phyloP scores from a whole-genome alignment of 2,329 filamentous ascomycete genomes.

The Tolypocladium guangdongense region DNA sequence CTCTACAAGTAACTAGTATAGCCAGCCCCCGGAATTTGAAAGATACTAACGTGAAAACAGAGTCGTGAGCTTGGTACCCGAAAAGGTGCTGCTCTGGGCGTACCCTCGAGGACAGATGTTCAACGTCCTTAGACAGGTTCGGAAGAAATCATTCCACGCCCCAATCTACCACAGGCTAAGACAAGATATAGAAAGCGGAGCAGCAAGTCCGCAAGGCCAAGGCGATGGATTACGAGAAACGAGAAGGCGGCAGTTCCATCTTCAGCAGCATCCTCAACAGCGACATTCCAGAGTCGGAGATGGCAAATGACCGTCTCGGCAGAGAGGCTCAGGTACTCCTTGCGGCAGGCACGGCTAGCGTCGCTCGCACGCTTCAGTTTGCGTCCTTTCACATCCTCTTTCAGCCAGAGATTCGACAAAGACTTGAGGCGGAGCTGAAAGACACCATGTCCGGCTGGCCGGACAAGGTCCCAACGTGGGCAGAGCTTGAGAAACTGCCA shows the following conservation, averaged over 20 bases:
- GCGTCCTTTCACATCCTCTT: neutral
- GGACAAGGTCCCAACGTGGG: neutral
- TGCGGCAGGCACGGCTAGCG: neutral
- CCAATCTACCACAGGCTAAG: neutral
- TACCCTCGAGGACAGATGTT: neutral
- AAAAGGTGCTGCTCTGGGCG: neutral
- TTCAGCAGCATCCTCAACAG: neutral
- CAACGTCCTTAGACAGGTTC: neutral
- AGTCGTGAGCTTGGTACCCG: neutral
- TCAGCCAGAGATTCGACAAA: neutral
- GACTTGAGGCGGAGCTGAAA: neutral
- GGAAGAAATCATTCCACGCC: neutral
- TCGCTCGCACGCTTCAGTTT: neutral
- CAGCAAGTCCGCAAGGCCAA: neutral
- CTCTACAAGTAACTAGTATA: neutral
- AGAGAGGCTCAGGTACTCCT: neutral
- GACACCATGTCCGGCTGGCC: neutral
- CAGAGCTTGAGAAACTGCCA: neutral
- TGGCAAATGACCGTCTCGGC: neutral
- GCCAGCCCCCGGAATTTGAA: neutral
- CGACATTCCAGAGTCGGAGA: neutral
- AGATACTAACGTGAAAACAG: neutral
- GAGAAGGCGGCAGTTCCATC: neutral
- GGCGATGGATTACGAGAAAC: neutral
- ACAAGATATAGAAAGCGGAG: neutral